These are phyloP conservation scores for Candida germanica DNA, from an alignment of 805 yeast genomes.

Conservation along the genomic window DNA sequence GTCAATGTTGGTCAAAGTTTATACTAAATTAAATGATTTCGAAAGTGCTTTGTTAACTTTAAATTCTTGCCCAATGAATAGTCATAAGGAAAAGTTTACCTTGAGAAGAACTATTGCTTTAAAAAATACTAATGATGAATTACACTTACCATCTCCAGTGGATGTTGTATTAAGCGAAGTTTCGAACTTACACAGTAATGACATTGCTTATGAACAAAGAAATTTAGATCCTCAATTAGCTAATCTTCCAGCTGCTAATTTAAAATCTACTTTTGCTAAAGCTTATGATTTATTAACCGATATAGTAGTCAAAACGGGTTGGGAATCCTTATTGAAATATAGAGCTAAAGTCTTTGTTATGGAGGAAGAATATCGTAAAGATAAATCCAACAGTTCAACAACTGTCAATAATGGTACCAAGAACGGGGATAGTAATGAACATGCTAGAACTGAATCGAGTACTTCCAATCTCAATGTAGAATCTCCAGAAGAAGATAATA, in stretches of 20 bases:
- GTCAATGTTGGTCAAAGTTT: conserved; percentile 63
- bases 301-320: conserved; percentile 43
- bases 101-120: conserved; percentile 60
- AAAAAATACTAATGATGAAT: conserved; percentile 42
- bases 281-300: conserved; percentile 46
- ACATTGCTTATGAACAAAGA: conserved; percentile 63
- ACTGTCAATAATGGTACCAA: conserved; percentile 13
- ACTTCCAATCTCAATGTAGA: conserved; percentile 5
- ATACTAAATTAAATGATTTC: conserved; percentile 60
- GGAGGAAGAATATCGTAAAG: conserved; percentile 47
- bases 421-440: conserved; percentile 1
- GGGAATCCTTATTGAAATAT: conserved; percentile 43
- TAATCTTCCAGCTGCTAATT: conserved; percentile 66
- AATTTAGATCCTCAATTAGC: conserved; percentile 59
- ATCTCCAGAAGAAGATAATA: conserved; percentile 19
- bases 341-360: conserved; percentile 47
- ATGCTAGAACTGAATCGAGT: conserved; percentile 9
- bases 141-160: conserved; percentile 74
- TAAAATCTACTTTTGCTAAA: conserved; percentile 48
- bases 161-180: conserved; percentile 74
- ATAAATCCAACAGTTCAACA: conserved; percentile 16
- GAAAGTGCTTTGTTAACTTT: conserved; percentile 70
- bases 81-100: conserved; percentile 63
- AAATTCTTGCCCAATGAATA: conserved; percentile 80
- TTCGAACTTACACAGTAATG: conserved; percentile 60